Evolutionary conservation across 75 land plant species (phyloP), one percentile per base, ranked within the genome.

Genomic region (Picea glauca): DNA sequence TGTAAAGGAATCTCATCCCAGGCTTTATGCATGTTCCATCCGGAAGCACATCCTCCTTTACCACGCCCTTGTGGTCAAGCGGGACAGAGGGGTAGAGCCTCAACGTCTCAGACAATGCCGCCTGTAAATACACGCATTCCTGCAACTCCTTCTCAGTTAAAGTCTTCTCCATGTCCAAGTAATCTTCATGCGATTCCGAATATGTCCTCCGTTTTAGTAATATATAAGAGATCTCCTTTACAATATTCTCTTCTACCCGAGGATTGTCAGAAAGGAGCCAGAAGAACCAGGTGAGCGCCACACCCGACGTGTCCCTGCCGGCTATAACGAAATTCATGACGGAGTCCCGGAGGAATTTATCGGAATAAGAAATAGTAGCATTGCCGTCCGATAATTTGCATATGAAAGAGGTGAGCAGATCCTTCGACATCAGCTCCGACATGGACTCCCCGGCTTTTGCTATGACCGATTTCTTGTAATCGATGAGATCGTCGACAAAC

Each of bases 31-130:
- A 80, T 17, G 93, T 92, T 3, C 94, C 94, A 79, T 92, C 93
- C 6, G 94, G 94, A 1, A 90, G 68, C 2, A 81, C 74, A 78
- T 92, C 94, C 50, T 91, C 88, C 18, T 77, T 76, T 2, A 86
- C 75, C 12, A 86, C 93, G 58, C 85, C 87, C 83, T 90, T 90
- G 13, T 88, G 86, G 75, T 92, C 94, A 79, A 87, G 87, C 23
- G 98, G 98, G 31, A 94, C 98, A 1, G 98, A 92, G 4, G 98
- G 98, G 80, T 91, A 93, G 18, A 95, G 86, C 75, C 98, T 81
- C 58, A 95, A 86, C 15, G 98, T 88, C 79, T 95, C 98, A 0
- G 93, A 83, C 54, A 95, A 79, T 8, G 93, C 93, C 0, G 96
- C 98, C 50, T 93, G 93, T 31, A 95, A 84, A 82, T 93, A 95